phyloP scores from a whole-genome alignment of 2,329 filamentous ascomycete genomes.

The Fusarium albosuccineum region DNA sequence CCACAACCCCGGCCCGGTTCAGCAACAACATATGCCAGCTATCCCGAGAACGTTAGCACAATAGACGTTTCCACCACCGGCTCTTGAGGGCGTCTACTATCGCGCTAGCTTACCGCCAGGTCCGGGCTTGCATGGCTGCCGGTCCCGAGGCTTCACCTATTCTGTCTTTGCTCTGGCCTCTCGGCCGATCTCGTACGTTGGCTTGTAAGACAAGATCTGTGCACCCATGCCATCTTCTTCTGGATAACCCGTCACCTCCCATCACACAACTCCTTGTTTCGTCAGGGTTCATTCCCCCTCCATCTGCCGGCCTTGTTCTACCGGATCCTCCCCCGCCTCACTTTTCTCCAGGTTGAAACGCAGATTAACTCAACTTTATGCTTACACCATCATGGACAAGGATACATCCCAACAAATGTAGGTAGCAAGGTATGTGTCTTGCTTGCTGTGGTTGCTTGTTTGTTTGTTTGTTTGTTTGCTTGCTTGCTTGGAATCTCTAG shows the following conservation, averaged over 20 bases:
- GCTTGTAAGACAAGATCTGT: neutral
- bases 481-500: constrained; percentile 7
- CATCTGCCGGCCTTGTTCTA: neutral
- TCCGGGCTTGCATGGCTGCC: constrained; percentile 6
- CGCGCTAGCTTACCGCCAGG: neutral
- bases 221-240: neutral
- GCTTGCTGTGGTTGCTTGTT: neutral
- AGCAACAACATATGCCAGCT: neutral
- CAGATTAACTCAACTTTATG: constrained; percentile 2
- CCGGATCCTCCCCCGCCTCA: neutral
- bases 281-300: neutral
- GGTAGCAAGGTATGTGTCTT: neutral
- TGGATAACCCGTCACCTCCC: neutral
- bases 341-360: neutral
- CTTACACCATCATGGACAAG: constrained; percentile 1
- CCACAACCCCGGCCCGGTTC: neutral
- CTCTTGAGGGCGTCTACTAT: neutral
- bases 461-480: too few species aligned
- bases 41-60: neutral
- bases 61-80: neutral
- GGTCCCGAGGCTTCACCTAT: neutral
- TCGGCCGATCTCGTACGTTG: constrained; percentile 7
- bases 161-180: constrained; percentile 5
- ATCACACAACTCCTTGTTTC: neutral
- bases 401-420: neutral